Base-by-base conservation (phyloP, 164 flowering plant genomes). In the Nymphaea thermarum region DNA sequence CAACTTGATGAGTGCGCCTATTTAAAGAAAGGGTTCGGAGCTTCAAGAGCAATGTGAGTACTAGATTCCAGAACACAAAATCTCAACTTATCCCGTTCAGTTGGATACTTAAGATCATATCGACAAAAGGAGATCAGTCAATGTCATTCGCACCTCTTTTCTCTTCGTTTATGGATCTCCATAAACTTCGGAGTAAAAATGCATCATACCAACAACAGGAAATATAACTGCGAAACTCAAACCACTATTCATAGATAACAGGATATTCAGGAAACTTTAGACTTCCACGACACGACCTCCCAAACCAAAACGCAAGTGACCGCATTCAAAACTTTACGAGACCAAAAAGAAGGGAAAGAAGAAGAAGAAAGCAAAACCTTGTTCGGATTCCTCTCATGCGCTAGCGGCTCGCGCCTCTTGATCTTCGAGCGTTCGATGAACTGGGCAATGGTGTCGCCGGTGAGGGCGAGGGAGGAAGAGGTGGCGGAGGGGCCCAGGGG, bases 381-480 rank as follows among this genome's bases (percentile, higher is more conserved):
- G 16, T 16, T 36, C 42, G 70, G 65, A 60, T 15, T 4, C 3
- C 43, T 55, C 59, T 3, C 42, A 51, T 42, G 5, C 8, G 4
- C 11, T 4, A 7, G 55, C 7, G 6, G 55, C 55, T 7, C 7
- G 55, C 55, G 55, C 7, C 12, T 47, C 55, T 7, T 47, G 55
- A 47, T 12, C 55, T 47, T 47, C 55, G 55, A 47, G 7, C 55
- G 80, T 5, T 72, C 73, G 0, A 69, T 71, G 68, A 91, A 17
- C 80, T 93, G 98, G 43, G 98, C 97, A 36, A 93, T 84, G 59
- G 96, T 82, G 79, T 93, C 98, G 4, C 98, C 98, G 64, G 97
- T 69, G 41, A 91, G 80, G 68, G 87, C 84, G 45, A 93, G 91
- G 4, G 88, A 76, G 42, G 82, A 86, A 0, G 97, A 92, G 42